Conservation (phyloP, 139 green algal species). For the Closterium sp. region DNA sequence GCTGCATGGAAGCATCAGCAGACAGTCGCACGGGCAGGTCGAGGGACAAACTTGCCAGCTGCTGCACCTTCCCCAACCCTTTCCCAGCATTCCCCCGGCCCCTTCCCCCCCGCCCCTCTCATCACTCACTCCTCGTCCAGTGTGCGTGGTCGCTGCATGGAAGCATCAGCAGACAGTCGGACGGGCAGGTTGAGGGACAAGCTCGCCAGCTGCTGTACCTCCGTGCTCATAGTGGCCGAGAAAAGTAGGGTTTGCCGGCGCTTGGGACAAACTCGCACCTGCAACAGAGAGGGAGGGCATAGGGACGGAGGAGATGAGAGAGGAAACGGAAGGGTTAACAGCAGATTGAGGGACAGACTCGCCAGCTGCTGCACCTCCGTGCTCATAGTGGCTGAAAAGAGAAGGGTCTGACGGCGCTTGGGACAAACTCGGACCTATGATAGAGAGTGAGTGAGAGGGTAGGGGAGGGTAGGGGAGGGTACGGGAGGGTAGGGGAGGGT, state of each 20-base stretch:
- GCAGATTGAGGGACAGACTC: conserved; percentile 19
- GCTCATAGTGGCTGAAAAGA: conserved; percentile 76
- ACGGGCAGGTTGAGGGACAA: conserved; percentile 65
- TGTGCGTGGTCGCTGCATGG: conserved; percentile 62
- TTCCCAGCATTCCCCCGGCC: no score
- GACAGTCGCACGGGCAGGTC: conserved; percentile 78
- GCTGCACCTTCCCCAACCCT: no score
- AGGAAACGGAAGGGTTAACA: no score
- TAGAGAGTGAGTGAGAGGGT: no score
- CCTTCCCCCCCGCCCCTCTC: no score
- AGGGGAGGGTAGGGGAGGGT: no score
- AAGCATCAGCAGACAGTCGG: conserved; percentile 83
- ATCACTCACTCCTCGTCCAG: conserved; percentile 83
- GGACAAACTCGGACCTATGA: conserved; percentile 65
- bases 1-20: conserved; percentile 69
- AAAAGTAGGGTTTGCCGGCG: conserved; percentile 93
- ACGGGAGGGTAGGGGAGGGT: no score
- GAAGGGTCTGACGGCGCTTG: conserved; percentile 89
- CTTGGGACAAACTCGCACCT: conserved; percentile 63
- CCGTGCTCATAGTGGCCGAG: conserved; percentile 64
- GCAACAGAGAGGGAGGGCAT: not conserved
- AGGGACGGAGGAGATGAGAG: no score
- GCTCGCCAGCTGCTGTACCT: conserved; percentile 39
- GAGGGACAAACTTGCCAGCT: conserved; percentile 40
- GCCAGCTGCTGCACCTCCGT: conserved; percentile 44